Evolutionary conservation across 2,329 filamentous ascomycete genomes (phyloP).

Genomic region (Huntiella omanensis): DNA sequence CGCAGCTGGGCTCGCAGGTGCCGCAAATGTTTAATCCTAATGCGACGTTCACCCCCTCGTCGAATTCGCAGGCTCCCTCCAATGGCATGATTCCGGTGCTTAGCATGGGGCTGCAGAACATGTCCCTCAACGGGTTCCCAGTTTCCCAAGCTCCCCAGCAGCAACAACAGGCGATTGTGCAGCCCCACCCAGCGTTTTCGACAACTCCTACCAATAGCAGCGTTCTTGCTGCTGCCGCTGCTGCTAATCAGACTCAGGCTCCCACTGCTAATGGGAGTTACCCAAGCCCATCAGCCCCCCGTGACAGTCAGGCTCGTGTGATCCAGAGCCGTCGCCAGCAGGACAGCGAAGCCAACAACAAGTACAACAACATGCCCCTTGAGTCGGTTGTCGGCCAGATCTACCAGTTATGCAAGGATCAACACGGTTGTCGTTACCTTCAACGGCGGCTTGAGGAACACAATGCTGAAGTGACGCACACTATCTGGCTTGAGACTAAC

Average conservation of each 20-base stretch:
- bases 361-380: conserved; percentile 66
- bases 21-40: conserved; percentile 18
- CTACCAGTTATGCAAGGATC: conserved; percentile 86
- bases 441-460: conserved; percentile 95
- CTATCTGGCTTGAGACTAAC: conserved; percentile 89
- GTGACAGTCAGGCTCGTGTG: conserved; percentile 58
- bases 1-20: conserved; percentile 5
- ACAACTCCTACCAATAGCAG: conserved; percentile 1
- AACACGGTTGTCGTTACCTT: conserved; percentile 89
- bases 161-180: conserved; percentile 7
- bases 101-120: conserved; percentile 39
- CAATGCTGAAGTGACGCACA: conserved; percentile 62
- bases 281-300: conserved; percentile 26
- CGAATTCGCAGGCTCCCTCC: conserved; percentile 12
- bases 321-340: conserved; percentile 58
- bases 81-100: conserved; percentile 35
- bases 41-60: conserved; percentile 15
- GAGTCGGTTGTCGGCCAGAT: conserved; percentile 69
- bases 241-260: not conserved
- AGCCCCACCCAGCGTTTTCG: not conserved
- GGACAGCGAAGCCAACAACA: conserved; percentile 57
- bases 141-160: conserved; percentile 10
- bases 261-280: conserved; percentile 4
- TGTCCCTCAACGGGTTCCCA: conserved; percentile 25
- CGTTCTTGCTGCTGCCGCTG: conserved; percentile 1